Percentiles rank a stretch among this genome's conserved stretches.
phyloP scores from a whole-genome alignment of 1,139 yeast genomes.

The Zhuliangozyma blackwelliae region DNA sequence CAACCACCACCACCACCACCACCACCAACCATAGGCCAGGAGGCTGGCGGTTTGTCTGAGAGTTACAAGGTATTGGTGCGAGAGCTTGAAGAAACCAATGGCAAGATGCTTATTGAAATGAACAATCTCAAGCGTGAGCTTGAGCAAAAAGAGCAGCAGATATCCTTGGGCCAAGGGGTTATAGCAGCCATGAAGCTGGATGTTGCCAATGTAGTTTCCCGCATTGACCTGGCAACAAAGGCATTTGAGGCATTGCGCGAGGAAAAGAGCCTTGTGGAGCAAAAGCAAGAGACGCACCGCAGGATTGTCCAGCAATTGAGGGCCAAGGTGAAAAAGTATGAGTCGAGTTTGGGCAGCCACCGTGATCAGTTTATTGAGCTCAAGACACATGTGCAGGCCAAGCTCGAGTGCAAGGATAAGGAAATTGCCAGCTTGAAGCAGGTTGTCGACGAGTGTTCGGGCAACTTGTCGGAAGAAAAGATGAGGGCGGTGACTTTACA shows the following conservation, averaged over 20 bases:
- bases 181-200: too few species aligned
- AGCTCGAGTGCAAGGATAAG: slow-evolving; percentile 4
- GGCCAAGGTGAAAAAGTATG: neutral
- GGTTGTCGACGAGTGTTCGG: slow-evolving; percentile 7
- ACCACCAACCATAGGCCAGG: neutral
- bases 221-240: neutral
- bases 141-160: neutral
- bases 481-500: slow-evolving; percentile 2
- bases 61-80: neutral
- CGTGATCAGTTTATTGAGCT: neutral
- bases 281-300: neutral
- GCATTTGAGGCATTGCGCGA: neutral
- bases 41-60: neutral
- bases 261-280: neutral
- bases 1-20: too few species aligned
- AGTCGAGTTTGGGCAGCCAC: neutral
- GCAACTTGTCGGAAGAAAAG: slow-evolving; percentile 9
- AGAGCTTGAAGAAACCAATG: neutral
- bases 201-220: neutral
- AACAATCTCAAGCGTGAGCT: neutral
- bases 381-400: slow-evolving; percentile 1
- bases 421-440: slow-evolving; percentile 4
- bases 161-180: neutral
- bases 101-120: neutral
- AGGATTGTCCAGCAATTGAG: neutral